Base-by-base conservation (phyloP, 371 early-diverging fungal genomes). In the Mucor circinelloides region DNA sequence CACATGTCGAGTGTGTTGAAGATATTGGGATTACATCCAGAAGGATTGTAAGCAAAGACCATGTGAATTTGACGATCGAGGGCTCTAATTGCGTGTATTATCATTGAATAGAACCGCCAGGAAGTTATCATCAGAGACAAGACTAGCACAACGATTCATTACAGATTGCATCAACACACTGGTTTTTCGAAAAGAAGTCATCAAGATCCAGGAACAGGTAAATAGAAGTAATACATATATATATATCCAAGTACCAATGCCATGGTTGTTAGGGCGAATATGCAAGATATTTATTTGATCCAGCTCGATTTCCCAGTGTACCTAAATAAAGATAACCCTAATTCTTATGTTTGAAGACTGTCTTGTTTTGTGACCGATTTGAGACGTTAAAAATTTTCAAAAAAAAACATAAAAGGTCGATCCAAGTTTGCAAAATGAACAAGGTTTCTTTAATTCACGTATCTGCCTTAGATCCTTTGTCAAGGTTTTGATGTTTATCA, bases 391-490 rank as follows among this genome's bases (percentile, higher is more conserved):
- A 56, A 40, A 21, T 44, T 48, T 62, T 52, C 19, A 15, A 28
- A 32, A 58, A 48, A 30, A 21, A 46, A 19, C 42, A 64, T 64
- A 60, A 67, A 60, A 38, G 28, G 19, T 34, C 42, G 55, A 23
- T 17, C 28, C 60, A 59, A 55, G 60, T 32, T 60, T 12, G 58
- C 40, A 56, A 57, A 65, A 23, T 3, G 19, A n/a, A 38, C 27
- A 61, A 40, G 52, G 62, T 60, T 48, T 69, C 58, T 62, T 66
- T 63, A 66, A 68, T 32, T 55, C 44, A 52, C 60, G 76, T 74
- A 72, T 79, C 72, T 79, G 76, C 79, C 79, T 79, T 79, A 79
- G 79, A 79, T 79, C 79, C 79, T 79, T 76, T 79, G 76, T 76
- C 79, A 79, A 65, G 66, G 67, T 55, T 58, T 58, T 64, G 40